phyloP scores from a whole-genome alignment of 78 protist species.

The Salpingoeca rosetta region DNA sequence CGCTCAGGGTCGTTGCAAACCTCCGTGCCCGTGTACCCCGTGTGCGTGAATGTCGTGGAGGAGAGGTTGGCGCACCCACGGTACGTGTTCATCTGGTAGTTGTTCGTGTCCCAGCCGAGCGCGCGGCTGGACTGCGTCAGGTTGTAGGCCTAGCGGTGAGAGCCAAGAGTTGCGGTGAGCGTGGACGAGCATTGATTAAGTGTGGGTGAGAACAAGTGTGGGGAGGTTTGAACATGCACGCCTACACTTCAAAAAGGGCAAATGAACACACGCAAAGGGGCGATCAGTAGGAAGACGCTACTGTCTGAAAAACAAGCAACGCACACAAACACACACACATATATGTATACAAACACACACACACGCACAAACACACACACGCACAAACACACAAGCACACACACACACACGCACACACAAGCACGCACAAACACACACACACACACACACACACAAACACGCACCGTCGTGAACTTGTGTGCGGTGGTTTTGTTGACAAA shows the following conservation, averaged over 20 bases:
- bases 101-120: slow-evolving; percentile 56
- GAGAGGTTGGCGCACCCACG: slow-evolving; percentile 45
- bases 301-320: too few relatives aligned
- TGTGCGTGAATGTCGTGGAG: slow-evolving; percentile 58
- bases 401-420: too few relatives aligned
- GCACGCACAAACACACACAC: too few relatives aligned
- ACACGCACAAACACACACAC: too few relatives aligned
- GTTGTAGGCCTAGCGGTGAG: slow-evolving; percentile 50
- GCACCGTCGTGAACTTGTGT: background rate
- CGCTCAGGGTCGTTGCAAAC: slow-evolving; percentile 59
- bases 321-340: too few relatives aligned
- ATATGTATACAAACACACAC: too few relatives aligned
- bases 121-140: slow-evolving; percentile 47
- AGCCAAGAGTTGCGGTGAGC: background rate
- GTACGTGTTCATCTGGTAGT: background rate
- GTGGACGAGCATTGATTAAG: background rate
- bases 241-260: too few relatives aligned
- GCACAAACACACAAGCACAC: too few relatives aligned
- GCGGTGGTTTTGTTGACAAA: slow-evolving; percentile 57
- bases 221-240: too few relatives aligned
- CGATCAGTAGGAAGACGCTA: too few relatives aligned
- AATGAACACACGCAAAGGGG: too few relatives aligned
- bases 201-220: slow-evolving; percentile 13
- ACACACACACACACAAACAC: background rate
- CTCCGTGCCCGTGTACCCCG: slow-evolving; percentile 72